Evolutionary conservation across 805 yeast species (phyloP).

Genomic region (Jamesozyma jinghongensis): DNA sequence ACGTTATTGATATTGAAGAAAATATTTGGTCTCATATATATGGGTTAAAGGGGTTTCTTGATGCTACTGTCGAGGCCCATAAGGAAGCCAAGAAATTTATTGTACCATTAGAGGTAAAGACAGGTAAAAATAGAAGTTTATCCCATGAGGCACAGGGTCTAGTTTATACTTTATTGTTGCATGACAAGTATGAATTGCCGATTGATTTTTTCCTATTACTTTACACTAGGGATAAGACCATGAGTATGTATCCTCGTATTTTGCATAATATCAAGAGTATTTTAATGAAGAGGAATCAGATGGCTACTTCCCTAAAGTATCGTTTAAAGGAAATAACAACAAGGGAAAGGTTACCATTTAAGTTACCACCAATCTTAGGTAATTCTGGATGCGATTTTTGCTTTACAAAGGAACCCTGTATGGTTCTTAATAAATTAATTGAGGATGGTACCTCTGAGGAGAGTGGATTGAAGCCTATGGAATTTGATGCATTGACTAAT

Average conservation of each 20-base stretch:
- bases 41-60: conserved; percentile 85
- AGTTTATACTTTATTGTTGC: conserved; percentile 66
- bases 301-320: conserved; percentile 51
- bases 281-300: conserved; percentile 59
- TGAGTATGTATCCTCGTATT: conserved; percentile 45
- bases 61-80: conserved; percentile 68
- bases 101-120: conserved; percentile 82
- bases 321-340: conserved; percentile 20
- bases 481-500: conserved; percentile 40
- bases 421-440: conserved; percentile 50
- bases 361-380: conserved; percentile 45
- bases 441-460: conserved; percentile 50
- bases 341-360: conserved; percentile 16
- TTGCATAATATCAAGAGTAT: conserved; percentile 54
- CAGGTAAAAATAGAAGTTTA: conserved; percentile 56
- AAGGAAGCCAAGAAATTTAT: conserved; percentile 38
- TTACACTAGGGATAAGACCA: conserved; percentile 55
- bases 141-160: conserved; percentile 82
- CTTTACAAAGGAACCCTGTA: conserved; percentile 46
- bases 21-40: conserved; percentile 84
- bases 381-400: conserved; percentile 56
- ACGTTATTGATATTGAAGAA: conserved; percentile 79
- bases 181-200: conserved; percentile 69
- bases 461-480: conserved; percentile 43
- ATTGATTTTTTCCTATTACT: conserved; percentile 58